Evolutionary conservation across 352 stramenopile genomes (phyloP).

Genomic region (Lagenidium sp.): DNA sequence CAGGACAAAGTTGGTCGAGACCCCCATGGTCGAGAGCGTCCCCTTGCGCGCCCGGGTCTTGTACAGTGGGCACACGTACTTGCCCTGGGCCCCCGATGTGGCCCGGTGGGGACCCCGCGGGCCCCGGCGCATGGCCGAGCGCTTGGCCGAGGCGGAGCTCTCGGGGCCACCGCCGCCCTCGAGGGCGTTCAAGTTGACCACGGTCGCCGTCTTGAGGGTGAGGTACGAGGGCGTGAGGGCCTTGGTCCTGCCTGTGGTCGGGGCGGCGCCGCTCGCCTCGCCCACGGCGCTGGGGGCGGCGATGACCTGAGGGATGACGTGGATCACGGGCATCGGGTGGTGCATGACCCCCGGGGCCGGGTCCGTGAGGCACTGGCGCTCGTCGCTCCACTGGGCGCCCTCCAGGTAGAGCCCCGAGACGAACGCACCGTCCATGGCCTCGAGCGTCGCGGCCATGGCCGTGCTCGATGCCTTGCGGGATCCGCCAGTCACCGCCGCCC

Average conservation of each 20-base stretch:
- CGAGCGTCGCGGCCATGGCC: neutral
- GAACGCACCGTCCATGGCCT: constrained; percentile 38
- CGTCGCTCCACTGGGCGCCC: constrained; percentile 52
- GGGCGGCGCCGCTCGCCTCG: neutral
- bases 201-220: constrained; percentile 3
- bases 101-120: neutral
- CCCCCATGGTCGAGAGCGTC: constrained; percentile 88
- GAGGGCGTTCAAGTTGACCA: neutral
- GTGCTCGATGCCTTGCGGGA: neutral
- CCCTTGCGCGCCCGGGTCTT: constrained; percentile 86
- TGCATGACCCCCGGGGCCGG: constrained; percentile 48
- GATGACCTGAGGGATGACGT: constrained; percentile 59
- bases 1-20: constrained; percentile 91
- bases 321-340: constrained; percentile 77
- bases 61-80: constrained; percentile 90
- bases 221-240: constrained; percentile 15
- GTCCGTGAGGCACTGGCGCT: constrained; percentile 36
- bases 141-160: neutral
- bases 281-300: neutral
- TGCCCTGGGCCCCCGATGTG: neutral
- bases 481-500: neutral
- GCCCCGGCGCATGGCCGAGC: neutral
- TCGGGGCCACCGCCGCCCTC: neutral
- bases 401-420: constrained; percentile 60
- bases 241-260: constrained; percentile 9